Evolutionary conservation across 805 yeast species (phyloP), one percentile per base, ranked within the genome.

Genomic region (Candida odintsovae): DNA sequence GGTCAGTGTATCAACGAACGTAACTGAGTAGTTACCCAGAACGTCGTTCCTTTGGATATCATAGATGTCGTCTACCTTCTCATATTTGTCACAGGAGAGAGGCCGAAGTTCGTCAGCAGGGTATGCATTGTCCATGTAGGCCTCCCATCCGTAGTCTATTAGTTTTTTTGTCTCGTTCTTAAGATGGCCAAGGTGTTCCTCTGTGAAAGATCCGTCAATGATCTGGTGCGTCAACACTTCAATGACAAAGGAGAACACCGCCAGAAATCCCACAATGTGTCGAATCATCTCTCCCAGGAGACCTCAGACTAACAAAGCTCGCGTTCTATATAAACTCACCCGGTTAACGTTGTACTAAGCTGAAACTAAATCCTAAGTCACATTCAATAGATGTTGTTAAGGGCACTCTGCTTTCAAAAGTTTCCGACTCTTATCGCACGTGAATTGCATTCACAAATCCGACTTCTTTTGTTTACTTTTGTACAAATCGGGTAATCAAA

Each of bases 51-150:
- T 68, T 20, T 76, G 77, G 2, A 77, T 69, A 56, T 89, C 82
- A 7, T 64, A 57, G 2, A 72, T 58, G 54, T 84, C 71, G 0
- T 64, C 65, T 57, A 87, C 89, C 12, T 89, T 79, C 3, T 82
- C 84, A 43, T 78, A 76, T 0, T 89, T 84, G 19, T 59, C 63
- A 61, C 98, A 90, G 0, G 83, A 62, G 12, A 86, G 56, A 0
- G 98, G 97, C 31, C 73, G 66, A 9, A 90, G 78, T 58, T 90
- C 95, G 63, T 90, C 98, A 21, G 69, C 77, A 0, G 97, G 97
- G 55, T 76, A 88, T 0, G 87, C 98, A 56, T 73, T 58, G 1
- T 65, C 62, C 69, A 85, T 69, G 62, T 90, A 90, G 11, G 82
- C 73, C 44, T 71, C 58, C 85, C 92, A 86, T 0, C 86, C 94